Conservation (phyloP, 1,139 yeast species). For the Yamadazyma diospyri region DNA sequence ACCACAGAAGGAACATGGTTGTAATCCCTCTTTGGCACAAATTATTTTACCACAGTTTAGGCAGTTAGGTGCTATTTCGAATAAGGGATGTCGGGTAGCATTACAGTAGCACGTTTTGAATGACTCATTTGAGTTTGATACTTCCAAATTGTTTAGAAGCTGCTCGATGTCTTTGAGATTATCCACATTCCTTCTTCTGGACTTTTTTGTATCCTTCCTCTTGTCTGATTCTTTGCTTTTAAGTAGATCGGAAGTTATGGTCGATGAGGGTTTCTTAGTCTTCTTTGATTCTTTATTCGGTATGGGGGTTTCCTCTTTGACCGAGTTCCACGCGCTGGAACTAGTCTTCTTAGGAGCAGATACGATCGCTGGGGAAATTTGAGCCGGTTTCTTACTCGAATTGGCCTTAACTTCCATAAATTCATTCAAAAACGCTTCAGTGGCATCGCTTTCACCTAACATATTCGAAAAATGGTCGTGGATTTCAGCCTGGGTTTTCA, state of each 20-base stretch:
- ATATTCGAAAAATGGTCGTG: conserved; percentile 48
- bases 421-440: conserved; percentile 35
- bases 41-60: conserved; percentile 91
- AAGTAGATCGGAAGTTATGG: conserved; percentile 20
- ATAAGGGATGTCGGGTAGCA: conserved; percentile 82
- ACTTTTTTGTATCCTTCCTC: conserved; percentile 25
- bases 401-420: conserved; percentile 20
- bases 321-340: conserved; percentile 7
- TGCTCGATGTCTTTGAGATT: conserved; percentile 58
- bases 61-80: conserved; percentile 91
- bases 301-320: not conserved
- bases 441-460: conserved; percentile 50
- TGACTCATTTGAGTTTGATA: conserved; percentile 16
- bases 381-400: conserved; percentile 1
- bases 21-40: conserved; percentile 84
- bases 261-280: conserved; percentile 6
- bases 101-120: conserved; percentile 66
- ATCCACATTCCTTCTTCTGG: conserved; percentile 39
- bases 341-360: conserved; percentile 3
- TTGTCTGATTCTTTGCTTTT: conserved; percentile 19
- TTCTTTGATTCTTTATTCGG: not conserved
- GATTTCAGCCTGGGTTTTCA: conserved; percentile 41
- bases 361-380: not conserved
- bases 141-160: conserved; percentile 34
- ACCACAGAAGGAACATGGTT: conserved; percentile 86